Conservation (phyloP, 352 stramenopile genomes). For the Globisporangium polare region DNA sequence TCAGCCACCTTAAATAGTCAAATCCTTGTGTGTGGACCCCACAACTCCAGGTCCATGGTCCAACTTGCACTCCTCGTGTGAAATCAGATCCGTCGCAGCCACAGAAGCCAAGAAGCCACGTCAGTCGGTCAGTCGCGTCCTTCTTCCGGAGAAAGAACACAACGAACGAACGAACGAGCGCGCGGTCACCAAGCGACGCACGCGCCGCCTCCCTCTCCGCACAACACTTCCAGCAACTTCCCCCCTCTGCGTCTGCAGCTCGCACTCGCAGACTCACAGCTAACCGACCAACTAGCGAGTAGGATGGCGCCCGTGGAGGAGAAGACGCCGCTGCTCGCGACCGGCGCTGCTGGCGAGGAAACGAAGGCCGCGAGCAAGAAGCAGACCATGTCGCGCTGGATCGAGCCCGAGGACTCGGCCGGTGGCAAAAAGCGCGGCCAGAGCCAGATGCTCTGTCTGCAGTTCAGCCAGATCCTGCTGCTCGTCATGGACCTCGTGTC, state of each 20-base stretch:
- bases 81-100: slow-evolving; percentile 6
- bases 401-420: slow-evolving; percentile 12
- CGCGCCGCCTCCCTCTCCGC: not conserved
- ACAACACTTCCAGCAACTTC: not conserved
- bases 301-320: slow-evolving; percentile 12
- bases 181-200: not conserved
- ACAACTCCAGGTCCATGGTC: not conserved
- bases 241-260: too few species aligned
- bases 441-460: slow-evolving; percentile 17
- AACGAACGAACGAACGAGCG: not conserved
- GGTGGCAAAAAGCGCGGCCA: slow-evolving; percentile 13
- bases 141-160: not conserved
- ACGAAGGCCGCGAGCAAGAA: slow-evolving; percentile 8
- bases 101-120: not conserved
- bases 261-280: not conserved
- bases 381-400: slow-evolving; percentile 22
- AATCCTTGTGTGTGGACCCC: not conserved
- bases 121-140: not conserved
- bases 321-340: slow-evolving; percentile 12
- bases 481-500: slow-evolving; percentile 26
- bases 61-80: not conserved
- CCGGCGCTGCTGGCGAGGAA: too few species aligned
- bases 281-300: not conserved
- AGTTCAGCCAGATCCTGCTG: slow-evolving; percentile 16
- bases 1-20: too few species aligned